A percentile compares a stretch with the other conserved stretches of the same genome.
Conservation (phyloP, 2,329 filamentous ascomycete genomes). For the Penicillium italicum region DNA sequence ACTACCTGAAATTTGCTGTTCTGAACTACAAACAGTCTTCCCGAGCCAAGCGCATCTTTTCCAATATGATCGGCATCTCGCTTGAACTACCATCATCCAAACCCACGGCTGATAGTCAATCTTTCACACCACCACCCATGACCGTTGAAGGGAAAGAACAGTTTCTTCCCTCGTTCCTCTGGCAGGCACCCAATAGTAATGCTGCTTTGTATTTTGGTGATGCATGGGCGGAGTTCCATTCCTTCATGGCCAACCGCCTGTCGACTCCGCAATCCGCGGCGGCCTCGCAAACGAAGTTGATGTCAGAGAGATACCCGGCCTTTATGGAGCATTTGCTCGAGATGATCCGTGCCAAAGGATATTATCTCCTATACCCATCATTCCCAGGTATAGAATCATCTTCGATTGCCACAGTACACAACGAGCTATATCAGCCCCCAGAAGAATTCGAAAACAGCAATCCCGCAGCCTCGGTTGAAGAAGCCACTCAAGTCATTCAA, state of each 20-base stretch:
- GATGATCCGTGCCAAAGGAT: slow-evolving; percentile 71
- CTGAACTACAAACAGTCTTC: slow-evolving; percentile 73
- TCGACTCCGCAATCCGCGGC: slow-evolving; percentile 23
- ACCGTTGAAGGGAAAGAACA: slow-evolving; percentile 27
- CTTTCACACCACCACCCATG: slow-evolving; percentile 44
- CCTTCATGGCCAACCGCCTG: slow-evolving; percentile 67
- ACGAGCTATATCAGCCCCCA: slow-evolving; percentile 67
- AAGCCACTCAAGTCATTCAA: slow-evolving; percentile 6
- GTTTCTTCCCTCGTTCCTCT: slow-evolving; percentile 64
- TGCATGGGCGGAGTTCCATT: slow-evolving; percentile 82
- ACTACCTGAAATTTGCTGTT: slow-evolving; percentile 76
- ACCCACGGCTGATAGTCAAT: slow-evolving; percentile 56
- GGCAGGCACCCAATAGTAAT: slow-evolving; percentile 79
- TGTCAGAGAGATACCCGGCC: slow-evolving; percentile 67
- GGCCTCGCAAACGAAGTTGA: slow-evolving; percentile 46
- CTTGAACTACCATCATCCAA: slow-evolving; percentile 64
- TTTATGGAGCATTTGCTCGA: slow-evolving; percentile 78
- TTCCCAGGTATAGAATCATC: slow-evolving; percentile 45
- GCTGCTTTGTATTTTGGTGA: slow-evolving; percentile 79
- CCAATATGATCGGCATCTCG: slow-evolving; percentile 70
- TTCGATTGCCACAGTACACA: slow-evolving; percentile 69
- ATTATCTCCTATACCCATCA: slow-evolving; percentile 75
- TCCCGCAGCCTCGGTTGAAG: slow-evolving; percentile 1
- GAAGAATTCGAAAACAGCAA: slow-evolving; percentile 55
- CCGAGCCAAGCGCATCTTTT: slow-evolving; percentile 43